These are phyloP conservation scores for Pleomassaria siparia DNA, from an alignment of 2,329 filamentous ascomycete genomes.

Conservation along the genomic window DNA sequence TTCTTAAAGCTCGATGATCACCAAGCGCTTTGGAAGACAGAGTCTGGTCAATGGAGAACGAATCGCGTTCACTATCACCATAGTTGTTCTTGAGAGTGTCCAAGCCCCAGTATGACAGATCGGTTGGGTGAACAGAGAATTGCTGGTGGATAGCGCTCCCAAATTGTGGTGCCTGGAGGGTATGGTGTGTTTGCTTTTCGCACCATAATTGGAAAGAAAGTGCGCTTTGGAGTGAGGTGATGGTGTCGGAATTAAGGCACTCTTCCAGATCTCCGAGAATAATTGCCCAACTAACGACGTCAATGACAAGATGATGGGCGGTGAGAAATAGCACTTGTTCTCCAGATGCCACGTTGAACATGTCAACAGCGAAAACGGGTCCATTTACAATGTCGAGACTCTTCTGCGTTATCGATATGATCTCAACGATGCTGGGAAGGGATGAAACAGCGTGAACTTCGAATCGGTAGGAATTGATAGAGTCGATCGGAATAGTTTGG, in stretches of 20 bases:
- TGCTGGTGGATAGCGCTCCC: constrained; percentile 10
- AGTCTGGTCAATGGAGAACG: constrained; percentile 23
- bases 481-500: constrained; percentile 19
- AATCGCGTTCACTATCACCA: constrained; percentile 32
- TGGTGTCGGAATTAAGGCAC: constrained; percentile 17
- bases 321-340: constrained; percentile 33
- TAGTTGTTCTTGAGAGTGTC: constrained; percentile 30
- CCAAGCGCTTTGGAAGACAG: constrained; percentile 24
- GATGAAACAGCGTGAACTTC: constrained; percentile 13
- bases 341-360: constrained; percentile 17
- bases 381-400: constrained; percentile 31
- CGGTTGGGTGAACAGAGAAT: constrained; percentile 18
- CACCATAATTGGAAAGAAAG: constrained; percentile 35
- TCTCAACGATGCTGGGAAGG: constrained; percentile 9
- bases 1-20: constrained; percentile 50
- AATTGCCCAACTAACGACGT: constrained; percentile 38
- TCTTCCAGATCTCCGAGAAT: constrained; percentile 37
- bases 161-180: constrained; percentile 14
- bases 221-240: constrained; percentile 17
- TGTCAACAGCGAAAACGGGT: constrained; percentile 31
- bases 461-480: constrained; percentile 22
- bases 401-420: constrained; percentile 26
- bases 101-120: constrained; percentile 35
- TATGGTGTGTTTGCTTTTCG: constrained; percentile 25
- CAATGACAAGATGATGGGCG: constrained; percentile 37